Evolutionary conservation across 148 eudicot genomes (phyloP).

Genomic region (Chenopodium berlandieri): DNA sequence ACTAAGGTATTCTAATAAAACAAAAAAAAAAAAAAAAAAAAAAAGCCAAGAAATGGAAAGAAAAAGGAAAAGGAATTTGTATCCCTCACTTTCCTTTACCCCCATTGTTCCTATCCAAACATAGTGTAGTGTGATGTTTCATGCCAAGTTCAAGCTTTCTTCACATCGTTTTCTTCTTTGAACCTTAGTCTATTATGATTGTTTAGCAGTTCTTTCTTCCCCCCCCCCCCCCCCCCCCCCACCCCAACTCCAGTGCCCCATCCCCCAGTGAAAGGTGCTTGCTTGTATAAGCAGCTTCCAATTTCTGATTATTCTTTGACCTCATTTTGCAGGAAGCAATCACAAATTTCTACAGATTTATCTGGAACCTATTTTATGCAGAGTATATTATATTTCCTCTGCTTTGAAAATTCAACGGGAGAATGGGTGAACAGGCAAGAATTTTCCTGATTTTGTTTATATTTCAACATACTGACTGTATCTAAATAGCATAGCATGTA

Average conservation of each 20-base stretch:
- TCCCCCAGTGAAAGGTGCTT: not conserved
- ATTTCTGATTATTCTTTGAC: slow-evolving; percentile 15
- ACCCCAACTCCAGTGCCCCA: too few relatives aligned
- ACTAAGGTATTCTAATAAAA: too few relatives aligned
- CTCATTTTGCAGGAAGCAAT: slow-evolving; percentile 83
- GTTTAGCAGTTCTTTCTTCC: not conserved
- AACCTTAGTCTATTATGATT: not conserved
- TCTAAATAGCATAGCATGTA: not conserved
- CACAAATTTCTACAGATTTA: slow-evolving; percentile 75
- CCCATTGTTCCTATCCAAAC: too few relatives aligned
- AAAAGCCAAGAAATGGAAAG: too few relatives aligned
- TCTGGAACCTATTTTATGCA: slow-evolving; percentile 90
- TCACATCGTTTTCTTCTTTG: not conserved
- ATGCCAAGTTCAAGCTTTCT: not conserved
- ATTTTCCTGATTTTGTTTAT: not conserved
- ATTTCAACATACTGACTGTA: slow-evolving; percentile 1
- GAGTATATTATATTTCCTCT: slow-evolving; percentile 88
- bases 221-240: not conserved
- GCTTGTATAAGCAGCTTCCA: not conserved
- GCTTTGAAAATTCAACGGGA: slow-evolving; percentile 31
- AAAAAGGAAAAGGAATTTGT: too few relatives aligned
- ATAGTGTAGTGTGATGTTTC: not conserved
- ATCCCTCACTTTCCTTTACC: too few relatives aligned
- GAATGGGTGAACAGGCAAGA: not conserved
- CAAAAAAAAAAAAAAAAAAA: too few relatives aligned